Evolutionary conservation across 2,329 filamentous ascomycete genomes (phyloP).

Genomic region (Acephala macrosclerotiorum): DNA sequence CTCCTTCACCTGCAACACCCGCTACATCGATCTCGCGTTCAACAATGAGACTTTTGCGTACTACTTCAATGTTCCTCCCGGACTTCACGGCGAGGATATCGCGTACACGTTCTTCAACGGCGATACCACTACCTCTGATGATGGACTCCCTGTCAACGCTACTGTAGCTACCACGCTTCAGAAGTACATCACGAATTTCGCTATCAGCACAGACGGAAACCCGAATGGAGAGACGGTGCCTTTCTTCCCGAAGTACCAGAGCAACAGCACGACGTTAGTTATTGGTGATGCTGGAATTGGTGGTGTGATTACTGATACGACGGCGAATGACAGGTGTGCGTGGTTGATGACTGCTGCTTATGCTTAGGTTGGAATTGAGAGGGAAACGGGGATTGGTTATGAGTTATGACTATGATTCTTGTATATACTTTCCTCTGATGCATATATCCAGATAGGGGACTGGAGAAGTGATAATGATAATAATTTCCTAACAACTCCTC

Average conservation of each 20-base stretch:
- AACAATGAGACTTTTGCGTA: conserved; percentile 57
- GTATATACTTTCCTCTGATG: not conserved
- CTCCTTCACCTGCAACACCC: conserved; percentile 58
- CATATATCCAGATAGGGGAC: not conserved
- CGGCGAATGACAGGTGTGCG: conserved; percentile 45
- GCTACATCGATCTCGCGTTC: conserved; percentile 56
- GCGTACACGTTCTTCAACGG: conserved; percentile 60
- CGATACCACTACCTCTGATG: conserved; percentile 33
- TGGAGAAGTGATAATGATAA: not conserved
- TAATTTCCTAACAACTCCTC: not conserved
- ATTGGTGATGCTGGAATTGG: conserved; percentile 31
- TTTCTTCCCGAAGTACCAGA: conserved; percentile 36
- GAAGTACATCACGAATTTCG: conserved; percentile 48
- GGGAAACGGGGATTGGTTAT: too few relatives aligned
- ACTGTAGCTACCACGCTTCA: conserved; percentile 46
- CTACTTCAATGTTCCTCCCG: conserved; percentile 59
- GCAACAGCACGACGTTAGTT: conserved; percentile 23
- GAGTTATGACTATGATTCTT: not conserved
- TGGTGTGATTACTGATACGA: conserved; percentile 29
- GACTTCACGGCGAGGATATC: conserved; percentile 60
- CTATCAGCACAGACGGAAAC: conserved; percentile 37
- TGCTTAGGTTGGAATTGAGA: not conserved
- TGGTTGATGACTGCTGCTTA: conserved; percentile 35
- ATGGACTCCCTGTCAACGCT: conserved; percentile 41
- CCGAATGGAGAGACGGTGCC: conserved; percentile 41